Evolutionary conservation across 768 basidiomycete genomes (phyloP).

Genomic region (Lactarius tabidus): DNA sequence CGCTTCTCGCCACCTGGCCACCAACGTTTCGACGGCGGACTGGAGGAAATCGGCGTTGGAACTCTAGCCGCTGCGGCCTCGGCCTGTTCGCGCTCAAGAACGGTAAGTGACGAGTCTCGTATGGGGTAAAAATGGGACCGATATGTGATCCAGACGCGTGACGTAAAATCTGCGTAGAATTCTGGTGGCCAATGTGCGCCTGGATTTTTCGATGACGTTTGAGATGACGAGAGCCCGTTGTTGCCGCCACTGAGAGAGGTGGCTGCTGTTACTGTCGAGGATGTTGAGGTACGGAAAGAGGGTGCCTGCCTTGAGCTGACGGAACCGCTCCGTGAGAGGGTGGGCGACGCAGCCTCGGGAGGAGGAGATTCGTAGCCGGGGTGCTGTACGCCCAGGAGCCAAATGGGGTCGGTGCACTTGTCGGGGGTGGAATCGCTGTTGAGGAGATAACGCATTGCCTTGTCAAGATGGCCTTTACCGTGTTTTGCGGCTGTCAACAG

Average conservation of each 20-base stretch:
- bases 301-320: constrained; percentile 41
- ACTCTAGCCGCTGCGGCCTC: constrained; percentile 20
- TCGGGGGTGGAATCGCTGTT: constrained; percentile 88
- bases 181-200: no score
- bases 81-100: no score
- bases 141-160: no score
- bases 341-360: constrained; percentile 24
- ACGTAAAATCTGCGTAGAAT: no score
- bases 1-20: constrained; percentile 70
- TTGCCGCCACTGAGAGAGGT: constrained; percentile 29
- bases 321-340: constrained; percentile 37
- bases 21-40: constrained; percentile 53
- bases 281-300: constrained; percentile 44
- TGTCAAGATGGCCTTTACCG: constrained; percentile 73
- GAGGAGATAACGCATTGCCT: constrained; percentile 84
- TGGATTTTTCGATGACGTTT: no score
- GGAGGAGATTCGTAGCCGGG: constrained; percentile 65
- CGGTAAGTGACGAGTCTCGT: no score
- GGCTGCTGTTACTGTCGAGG: constrained; percentile 36
- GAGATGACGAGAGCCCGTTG: constrained; percentile 35
- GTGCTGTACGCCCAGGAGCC: constrained; percentile 84
- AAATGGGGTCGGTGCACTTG: constrained; percentile 77
- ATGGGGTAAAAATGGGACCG: no score
- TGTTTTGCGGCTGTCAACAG: constrained; percentile 67
- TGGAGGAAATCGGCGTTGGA: constrained; percentile 27